Conservation (phyloP, 1,284 basidiomycete species). For the Melampsora larici-populina region DNA sequence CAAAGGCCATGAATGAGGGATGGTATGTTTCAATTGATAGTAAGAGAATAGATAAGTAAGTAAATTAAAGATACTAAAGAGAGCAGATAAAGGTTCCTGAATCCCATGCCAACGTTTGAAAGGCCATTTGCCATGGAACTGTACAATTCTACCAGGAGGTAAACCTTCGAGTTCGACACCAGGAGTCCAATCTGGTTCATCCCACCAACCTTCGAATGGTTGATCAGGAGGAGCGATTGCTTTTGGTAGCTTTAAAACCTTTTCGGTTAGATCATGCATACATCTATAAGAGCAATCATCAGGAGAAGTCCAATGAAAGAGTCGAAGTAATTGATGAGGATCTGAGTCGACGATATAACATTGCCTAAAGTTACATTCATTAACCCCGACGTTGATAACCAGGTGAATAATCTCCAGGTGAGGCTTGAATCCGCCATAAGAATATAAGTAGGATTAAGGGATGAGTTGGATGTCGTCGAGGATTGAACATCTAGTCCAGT, state of each 20-base stretch:
- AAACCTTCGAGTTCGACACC: conserved; percentile 47
- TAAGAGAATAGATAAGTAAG: too few species aligned
- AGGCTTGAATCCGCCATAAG: neutral
- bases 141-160: conserved; percentile 53
- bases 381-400: conserved; percentile 62
- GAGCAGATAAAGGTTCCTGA: conserved; percentile 91
- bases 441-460: too few species aligned
- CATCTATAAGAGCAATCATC: conserved; percentile 88
- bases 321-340: conserved; percentile 51
- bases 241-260: conserved; percentile 58
- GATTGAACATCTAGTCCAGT: too few species aligned
- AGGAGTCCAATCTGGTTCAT: conserved; percentile 25
- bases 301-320: conserved; percentile 65
- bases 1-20: conserved; percentile 62
- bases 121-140: conserved; percentile 96
- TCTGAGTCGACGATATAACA: conserved; percentile 54
- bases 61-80: too few species aligned
- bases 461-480: too few species aligned
- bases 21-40: conserved; percentile 59
- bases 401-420: conserved; percentile 61
- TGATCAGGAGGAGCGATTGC: conserved; percentile 15
- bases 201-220: conserved; percentile 30
- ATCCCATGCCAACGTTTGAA: conserved; percentile 67
- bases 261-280: conserved; percentile 75
- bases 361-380: conserved; percentile 53